Percentiles rank a stretch among this genome's conserved stretches.
Conservation (phyloP, 805 yeast genomes). For the Tetrapisispora pingtungensis region DNA sequence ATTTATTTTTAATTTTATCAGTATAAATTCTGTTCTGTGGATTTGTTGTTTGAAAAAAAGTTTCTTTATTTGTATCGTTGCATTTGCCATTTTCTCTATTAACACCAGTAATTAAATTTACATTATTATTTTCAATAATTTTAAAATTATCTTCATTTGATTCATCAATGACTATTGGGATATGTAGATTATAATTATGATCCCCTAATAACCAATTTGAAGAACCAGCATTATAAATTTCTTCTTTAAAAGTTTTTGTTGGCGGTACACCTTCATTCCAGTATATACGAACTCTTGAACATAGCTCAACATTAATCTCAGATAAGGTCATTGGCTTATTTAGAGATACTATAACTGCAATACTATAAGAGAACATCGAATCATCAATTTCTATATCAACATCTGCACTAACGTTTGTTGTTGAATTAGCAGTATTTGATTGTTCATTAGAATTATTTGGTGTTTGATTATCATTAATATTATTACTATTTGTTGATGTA, state of each 20-base stretch:
- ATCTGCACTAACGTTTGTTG: neutral
- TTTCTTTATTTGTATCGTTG: conserved; percentile 9
- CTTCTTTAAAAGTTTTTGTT: conserved; percentile 33
- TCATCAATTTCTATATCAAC: conserved; percentile 1
- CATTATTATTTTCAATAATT: conserved; percentile 16
- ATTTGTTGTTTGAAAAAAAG: conserved; percentile 13
- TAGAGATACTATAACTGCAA: conserved; percentile 41
- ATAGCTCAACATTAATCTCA: conserved; percentile 34
- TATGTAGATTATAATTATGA: conserved; percentile 36
- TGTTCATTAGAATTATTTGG: neutral
- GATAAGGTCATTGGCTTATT: conserved; percentile 32
- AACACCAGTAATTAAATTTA: neutral
- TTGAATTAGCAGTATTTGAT: neutral
- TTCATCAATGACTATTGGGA: conserved; percentile 22
- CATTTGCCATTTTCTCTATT: conserved; percentile 14
- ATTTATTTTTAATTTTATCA: conserved; percentile 6
- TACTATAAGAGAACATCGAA: conserved; percentile 35
- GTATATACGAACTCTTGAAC: conserved; percentile 33
- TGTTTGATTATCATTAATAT: no score
- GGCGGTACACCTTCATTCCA: conserved; percentile 47
- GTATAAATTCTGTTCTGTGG: conserved; percentile 11
- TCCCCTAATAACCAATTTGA: conserved; percentile 38
- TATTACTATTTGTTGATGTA: neutral
- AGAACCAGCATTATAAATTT: conserved; percentile 39
- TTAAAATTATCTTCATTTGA: conserved; percentile 6